Base-by-base conservation (phyloP, 805 yeast genomes). In the Saccharomycopsis selenospora region DNA sequence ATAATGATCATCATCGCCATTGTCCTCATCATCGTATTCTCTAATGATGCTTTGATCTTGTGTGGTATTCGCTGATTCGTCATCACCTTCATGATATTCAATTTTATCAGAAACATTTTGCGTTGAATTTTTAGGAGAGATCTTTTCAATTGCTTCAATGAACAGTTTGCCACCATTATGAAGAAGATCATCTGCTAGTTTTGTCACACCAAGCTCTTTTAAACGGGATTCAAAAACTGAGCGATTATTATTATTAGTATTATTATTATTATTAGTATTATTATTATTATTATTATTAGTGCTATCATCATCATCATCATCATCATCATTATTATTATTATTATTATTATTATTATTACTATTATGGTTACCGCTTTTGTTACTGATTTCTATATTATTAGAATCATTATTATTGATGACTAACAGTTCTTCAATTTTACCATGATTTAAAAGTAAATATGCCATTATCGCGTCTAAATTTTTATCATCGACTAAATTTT, bases 171-270 rank as follows among this genome's bases (percentile, higher is more conserved):
- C 90, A 50, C 80, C 82, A 57, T 79, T 80, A 52, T 72, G 73
- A 44, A 82, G 66, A 20, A 83, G 63, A 58, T 83, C 87, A 51
- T 83, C 88, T 1, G 88, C 87, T 44, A 84, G 74, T 4, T 76
- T 61, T 27, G 67, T 59, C 6, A 68, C 56, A 1, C 71, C 72
- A 20, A 33, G 38, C 10, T 33, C 38, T 14, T 33, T 33, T 17
- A 33, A 33, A 7, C 4, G 17, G 38, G 20, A 14, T 6, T 33
- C 10, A 14, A 33, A 10, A 10, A 10, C 38, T 4, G 18, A 6
- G 8, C 38, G 38, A 20, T 33, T 33, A 14, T 17, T 27, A 7
- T 11, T 11, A 27, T 27, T 27, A 7, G 29, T 27, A 27, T 27
- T n/a, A n/a, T n/a, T n/a, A 14, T 29, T 11, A 6, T 8, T 30